These are phyloP conservation scores for Alternaria metachromatica DNA, from an alignment of 2,329 filamentous ascomycete species.

Conservation along the genomic window DNA sequence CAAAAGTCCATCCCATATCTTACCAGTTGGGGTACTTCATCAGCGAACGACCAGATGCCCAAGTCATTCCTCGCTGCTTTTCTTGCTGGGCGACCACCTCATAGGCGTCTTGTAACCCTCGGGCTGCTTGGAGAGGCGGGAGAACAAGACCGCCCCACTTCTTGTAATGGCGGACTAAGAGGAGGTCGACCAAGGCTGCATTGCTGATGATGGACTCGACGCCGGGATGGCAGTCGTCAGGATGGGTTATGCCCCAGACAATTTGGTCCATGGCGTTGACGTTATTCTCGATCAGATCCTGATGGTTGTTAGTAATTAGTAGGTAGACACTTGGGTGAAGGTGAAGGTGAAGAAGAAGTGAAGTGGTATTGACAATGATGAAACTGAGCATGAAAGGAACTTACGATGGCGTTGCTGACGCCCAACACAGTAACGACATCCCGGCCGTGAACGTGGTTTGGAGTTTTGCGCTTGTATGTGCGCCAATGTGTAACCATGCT, in stretches of 20 bases:
- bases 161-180: slow-evolving; percentile 18
- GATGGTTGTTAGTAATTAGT: not conserved
- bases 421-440: not conserved
- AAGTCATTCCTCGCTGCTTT: not conserved
- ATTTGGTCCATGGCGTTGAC: slow-evolving; percentile 11
- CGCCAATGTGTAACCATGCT: not conserved
- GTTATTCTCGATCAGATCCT: slow-evolving; percentile 1
- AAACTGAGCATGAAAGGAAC: not conserved
- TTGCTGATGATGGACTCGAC: slow-evolving; percentile 2
- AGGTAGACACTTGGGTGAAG: not conserved
- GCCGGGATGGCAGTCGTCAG: not conserved
- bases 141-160: slow-evolving; percentile 16
- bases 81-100: not conserved
- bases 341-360: not conserved
- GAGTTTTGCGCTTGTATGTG: not conserved
- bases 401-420: not conserved
- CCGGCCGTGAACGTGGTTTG: not conserved
- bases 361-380: not conserved
- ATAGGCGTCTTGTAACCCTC: not conserved
- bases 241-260: slow-evolving; percentile 11
- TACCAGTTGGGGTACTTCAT: slow-evolving; percentile 13
- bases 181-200: slow-evolving; percentile 4
- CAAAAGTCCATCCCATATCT: not conserved
- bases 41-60: not conserved
- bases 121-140: slow-evolving; percentile 5